Base-by-base conservation (phyloP, 257 asterid species). In the Solanum dulcamara region DNA sequence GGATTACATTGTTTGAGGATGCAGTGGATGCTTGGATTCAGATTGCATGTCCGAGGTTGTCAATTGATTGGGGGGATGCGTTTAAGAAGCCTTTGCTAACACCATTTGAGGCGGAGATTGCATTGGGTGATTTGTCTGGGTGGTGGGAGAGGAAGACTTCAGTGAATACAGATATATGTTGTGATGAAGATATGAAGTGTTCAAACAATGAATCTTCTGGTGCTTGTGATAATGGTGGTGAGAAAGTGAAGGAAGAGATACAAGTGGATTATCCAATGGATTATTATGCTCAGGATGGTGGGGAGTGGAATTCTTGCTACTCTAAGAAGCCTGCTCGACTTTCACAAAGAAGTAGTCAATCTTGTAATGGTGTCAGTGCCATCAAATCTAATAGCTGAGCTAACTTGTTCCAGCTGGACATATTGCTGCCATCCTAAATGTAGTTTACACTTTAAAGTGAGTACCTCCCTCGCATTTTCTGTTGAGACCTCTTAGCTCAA, bases 1-100 rank as follows among this genome's bases (percentile, higher is more conserved):
- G 96, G 84, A 92, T 97, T n/a, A 93, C 93, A 32, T 93, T 92
- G 80, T 97, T 97, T 84, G 98, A 93, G 75, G 98, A 94, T 84
- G 93, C 96, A 0, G 94, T 97, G 6, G 98, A 97, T 82, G 98
- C 99, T 32, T 97, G 98, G 98, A 84, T 94, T 87, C 99, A 97
- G 89, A 93, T 97, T 42, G 99, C 99, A 0, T 97, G 98, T 80
- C 99, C 99, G 64, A 91, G 98, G 90, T 80, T 97, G 92, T 97
- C 99, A 1, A 97, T 97, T 85, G 98, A 94, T 87, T 97, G 98
- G 99, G 98, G 99, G 2, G 98, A 92, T 86, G 99, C 99, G 0
- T 97, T 97, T 86, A 90, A 75, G 91, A 95, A 89, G 89, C 99
- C 99, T 8, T 87, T 94, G 90, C 80, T 97, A 86, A 97, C 98